Conservation (phyloP, 345 rosid species). For the Eucalyptus marginata region DNA sequence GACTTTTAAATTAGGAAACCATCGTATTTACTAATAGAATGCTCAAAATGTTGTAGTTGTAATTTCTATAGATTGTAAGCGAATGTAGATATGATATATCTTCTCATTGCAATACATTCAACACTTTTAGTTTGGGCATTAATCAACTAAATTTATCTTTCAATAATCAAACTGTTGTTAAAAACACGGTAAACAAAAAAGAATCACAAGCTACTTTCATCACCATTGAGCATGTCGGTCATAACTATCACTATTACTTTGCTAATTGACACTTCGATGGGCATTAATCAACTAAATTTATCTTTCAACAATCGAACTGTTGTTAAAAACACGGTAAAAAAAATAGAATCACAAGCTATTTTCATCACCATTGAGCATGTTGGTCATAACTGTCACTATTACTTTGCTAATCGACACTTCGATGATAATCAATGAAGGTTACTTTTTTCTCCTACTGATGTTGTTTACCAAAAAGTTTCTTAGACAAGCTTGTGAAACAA, state of each 20-base stretch:
- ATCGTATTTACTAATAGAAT: neutral
- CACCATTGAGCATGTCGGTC: no score
- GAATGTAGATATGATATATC: neutral
- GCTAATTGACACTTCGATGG: neutral
- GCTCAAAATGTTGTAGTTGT: neutral
- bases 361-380: neutral
- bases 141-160: neutral
- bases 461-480: neutral
- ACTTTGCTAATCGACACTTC: neutral
- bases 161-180: no score
- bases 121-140: neutral
- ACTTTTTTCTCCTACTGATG: neutral
- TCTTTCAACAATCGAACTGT: neutral
- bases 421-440: neutral
- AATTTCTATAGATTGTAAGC: neutral
- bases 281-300: neutral
- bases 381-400: neutral
- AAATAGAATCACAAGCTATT: neutral
- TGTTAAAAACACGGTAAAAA: neutral
- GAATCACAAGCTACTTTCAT: neutral
- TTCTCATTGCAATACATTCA: neutral
- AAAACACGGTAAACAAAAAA: no score
- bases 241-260: no score
- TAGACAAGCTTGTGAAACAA: neutral
- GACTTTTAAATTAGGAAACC: neutral